phyloP scores from a whole-genome alignment of 441 rosid species.

The Adansonia grandidieri region DNA sequence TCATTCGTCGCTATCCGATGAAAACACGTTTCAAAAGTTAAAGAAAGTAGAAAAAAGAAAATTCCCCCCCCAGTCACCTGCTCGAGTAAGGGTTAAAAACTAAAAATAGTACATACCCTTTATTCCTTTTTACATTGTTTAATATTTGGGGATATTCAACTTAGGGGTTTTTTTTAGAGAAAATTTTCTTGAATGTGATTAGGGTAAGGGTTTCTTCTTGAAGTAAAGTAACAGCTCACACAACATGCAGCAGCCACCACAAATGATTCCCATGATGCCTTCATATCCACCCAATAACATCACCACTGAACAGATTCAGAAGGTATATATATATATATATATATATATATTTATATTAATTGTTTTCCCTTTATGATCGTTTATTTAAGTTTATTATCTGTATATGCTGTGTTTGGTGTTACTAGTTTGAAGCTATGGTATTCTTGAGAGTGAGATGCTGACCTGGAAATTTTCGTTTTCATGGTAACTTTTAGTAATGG shows the following conservation, averaged over 20 bases:
- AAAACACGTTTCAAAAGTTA: too few species aligned
- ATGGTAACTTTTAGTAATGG: not conserved
- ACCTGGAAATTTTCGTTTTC: not conserved
- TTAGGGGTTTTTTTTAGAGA: not conserved
- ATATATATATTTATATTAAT: not conserved
- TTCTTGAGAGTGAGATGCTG: constrained; percentile 1
- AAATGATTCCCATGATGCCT: constrained; percentile 82
- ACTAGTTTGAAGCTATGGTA: not conserved
- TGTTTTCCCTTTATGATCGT: not conserved
- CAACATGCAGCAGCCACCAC: constrained; percentile 94
- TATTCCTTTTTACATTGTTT: constrained; percentile 3
- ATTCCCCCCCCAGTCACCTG: not conserved
- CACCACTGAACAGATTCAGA: constrained; percentile 98
- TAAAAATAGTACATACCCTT: not conserved
- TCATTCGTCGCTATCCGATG: constrained; percentile 24
- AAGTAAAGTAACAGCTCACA: not conserved
- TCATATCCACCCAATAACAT: constrained; percentile 73
- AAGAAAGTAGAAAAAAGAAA: too few species aligned
- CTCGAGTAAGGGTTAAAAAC: not conserved
- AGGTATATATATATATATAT: constrained; percentile 45
- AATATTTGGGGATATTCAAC: not conserved
- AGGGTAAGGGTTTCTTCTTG: constrained; percentile 25
- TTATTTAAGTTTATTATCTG: not conserved
- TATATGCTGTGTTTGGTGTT: not conserved
- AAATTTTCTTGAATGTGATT: constrained; percentile 18